Evolutionary conservation across 306 rosid species (phyloP).

Genomic region (Sindora glabra): DNA sequence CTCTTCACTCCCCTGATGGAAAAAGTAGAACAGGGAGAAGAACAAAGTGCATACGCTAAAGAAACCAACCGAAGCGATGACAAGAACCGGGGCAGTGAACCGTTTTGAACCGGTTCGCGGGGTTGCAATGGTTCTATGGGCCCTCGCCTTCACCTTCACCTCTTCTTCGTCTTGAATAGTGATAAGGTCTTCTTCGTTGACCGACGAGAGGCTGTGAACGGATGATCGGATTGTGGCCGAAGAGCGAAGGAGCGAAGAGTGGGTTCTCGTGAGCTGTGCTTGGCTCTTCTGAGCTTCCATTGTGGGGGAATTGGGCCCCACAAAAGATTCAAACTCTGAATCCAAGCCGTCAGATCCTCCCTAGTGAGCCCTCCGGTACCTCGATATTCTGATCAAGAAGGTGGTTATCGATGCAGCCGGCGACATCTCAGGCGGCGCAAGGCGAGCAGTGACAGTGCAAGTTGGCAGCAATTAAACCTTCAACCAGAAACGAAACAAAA

Average conservation of each 20-base stretch:
- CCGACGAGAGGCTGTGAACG: constrained; percentile 71
- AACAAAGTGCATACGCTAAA: constrained; percentile 33
- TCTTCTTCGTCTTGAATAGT: constrained; percentile 33
- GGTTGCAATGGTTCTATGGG: constrained; percentile 17
- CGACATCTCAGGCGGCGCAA: constrained; percentile 43
- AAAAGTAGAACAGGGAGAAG: constrained; percentile 42
- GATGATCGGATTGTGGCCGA: constrained; percentile 95
- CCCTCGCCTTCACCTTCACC: constrained; percentile 25
- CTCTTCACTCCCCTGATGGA: constrained; percentile 38
- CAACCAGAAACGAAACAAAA: not conserved
- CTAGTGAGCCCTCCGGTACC: constrained; percentile 29
- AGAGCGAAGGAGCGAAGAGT: constrained; percentile 77
- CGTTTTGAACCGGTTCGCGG: constrained; percentile 39
- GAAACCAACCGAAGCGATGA: constrained; percentile 23
- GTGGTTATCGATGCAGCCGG: constrained; percentile 24
- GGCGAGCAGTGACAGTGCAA: not conserved
- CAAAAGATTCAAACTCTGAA: not conserved
- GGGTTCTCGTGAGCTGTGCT: constrained; percentile 73
- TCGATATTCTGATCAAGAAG: constrained; percentile 31
- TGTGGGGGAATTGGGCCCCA: not conserved
- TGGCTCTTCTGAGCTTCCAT: constrained; percentile 77
- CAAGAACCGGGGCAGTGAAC: constrained; percentile 18
- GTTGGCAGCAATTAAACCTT: not conserved
- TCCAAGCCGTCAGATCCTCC: constrained; percentile 24
- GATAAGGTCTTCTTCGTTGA: constrained; percentile 43